These are phyloP conservation scores for Colletotrichum gigasporum DNA, from an alignment of 2,329 filamentous ascomycete genomes.

Conservation along the genomic window DNA sequence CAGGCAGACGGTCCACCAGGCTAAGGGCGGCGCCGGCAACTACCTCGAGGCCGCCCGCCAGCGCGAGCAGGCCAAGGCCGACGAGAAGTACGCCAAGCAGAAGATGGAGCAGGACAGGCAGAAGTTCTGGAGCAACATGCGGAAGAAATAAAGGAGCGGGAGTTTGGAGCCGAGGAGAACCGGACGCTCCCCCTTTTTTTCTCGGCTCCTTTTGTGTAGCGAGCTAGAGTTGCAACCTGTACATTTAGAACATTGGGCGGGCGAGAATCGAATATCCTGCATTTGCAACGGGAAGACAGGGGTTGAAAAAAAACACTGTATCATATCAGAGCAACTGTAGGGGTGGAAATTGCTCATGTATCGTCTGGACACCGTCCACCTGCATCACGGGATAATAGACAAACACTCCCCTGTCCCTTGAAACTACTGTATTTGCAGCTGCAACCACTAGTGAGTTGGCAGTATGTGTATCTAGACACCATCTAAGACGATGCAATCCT, in stretches of 20 bases:
- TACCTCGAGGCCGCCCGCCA: constrained; percentile 40
- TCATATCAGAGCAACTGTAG: constrained; percentile 3
- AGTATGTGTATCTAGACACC: no score
- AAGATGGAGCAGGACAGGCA: constrained; percentile 46
- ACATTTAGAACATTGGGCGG: no score
- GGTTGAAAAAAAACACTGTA: constrained; percentile 13
- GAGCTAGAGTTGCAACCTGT: no score
- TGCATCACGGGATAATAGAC: constrained; percentile 7
- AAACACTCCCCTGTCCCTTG: constrained; percentile 4
- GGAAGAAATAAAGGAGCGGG: constrained; percentile 38
- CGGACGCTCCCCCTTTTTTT: no score
- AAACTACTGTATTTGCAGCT: no score
- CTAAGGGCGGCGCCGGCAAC: constrained; percentile 41
- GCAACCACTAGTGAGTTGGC: not conserved
- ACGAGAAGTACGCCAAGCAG: constrained; percentile 46
- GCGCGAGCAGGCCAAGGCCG: constrained; percentile 46
- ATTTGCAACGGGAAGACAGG: not conserved
- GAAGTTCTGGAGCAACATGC: constrained; percentile 41
- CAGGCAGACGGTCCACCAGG: constrained; percentile 48
- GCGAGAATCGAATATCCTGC: no score
- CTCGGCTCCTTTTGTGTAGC: no score
- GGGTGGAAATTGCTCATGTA: not conserved
- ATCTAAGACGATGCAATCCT: no score
- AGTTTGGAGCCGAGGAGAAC: constrained; percentile 34
- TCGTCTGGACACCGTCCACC: constrained; percentile 2